Evolutionary conservation across 768 basidiomycete genomes (phyloP).

Genomic region (Mycena galericulata): DNA sequence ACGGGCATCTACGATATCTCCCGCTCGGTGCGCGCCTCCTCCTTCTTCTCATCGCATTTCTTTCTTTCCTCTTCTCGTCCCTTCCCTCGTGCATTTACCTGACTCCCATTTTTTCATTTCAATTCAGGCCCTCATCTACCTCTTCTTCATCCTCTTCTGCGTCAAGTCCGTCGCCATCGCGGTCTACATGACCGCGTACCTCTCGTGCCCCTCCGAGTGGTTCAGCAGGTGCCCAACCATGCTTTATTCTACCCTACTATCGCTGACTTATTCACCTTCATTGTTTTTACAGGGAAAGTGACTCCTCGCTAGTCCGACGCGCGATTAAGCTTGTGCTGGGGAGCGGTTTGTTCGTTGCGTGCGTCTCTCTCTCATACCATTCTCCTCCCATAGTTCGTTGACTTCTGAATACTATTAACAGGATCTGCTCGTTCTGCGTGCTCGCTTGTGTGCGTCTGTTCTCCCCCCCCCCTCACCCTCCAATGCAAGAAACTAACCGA

Average conservation of each 20-base stretch:
- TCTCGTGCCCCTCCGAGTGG: not conserved
- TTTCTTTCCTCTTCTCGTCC: no score
- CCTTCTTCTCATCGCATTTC: no score
- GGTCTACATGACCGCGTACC: not conserved
- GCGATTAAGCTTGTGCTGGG: conserved; percentile 15
- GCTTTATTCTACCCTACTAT: not conserved
- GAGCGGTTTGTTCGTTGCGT: conserved; percentile 8
- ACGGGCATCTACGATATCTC: conserved; percentile 24
- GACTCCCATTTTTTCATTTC: not conserved
- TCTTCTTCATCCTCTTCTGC: conserved; percentile 25
- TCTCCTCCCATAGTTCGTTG: not conserved
- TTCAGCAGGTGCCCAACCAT: not conserved
- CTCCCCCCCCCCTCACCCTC: not conserved
- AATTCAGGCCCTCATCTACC: conserved; percentile 4
- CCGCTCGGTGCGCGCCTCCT: conserved; percentile 4
- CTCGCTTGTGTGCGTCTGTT: conserved; percentile 9
- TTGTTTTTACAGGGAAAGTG: conserved; percentile 7
- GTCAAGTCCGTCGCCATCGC: conserved; percentile 14
- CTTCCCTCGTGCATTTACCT: no score
- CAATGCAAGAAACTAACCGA: not conserved
- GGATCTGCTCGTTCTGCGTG: conserved; percentile 9
- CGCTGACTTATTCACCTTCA: not conserved
- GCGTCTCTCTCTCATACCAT: not conserved
- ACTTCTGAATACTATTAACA: not conserved
- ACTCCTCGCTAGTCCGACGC: not conserved